A percentile compares a stretch with the other conserved stretches of the same genome.
Conservation (phyloP, 257 asterid genomes). For the Avicennia marina region DNA sequence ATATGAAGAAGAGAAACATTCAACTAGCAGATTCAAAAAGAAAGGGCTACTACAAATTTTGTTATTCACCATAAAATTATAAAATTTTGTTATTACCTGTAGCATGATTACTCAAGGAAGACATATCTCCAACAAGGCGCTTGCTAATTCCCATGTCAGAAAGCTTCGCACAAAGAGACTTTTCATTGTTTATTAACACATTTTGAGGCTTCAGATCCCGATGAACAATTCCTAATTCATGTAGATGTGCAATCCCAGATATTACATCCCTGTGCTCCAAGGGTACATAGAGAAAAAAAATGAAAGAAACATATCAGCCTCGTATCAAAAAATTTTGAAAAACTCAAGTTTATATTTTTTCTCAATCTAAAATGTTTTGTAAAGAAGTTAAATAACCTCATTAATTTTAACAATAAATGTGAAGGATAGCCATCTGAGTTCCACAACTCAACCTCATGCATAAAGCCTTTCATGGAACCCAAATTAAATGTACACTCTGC, state of each 20-base stretch:
- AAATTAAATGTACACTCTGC: slow-evolving; percentile 30
- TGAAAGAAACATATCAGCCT: neutral
- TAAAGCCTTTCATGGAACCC: slow-evolving; percentile 35
- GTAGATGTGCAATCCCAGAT: slow-evolving; percentile 82
- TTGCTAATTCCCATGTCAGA: slow-evolving; percentile 99
- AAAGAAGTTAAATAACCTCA: slow-evolving; percentile 55
- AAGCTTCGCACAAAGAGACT: slow-evolving; percentile 68
- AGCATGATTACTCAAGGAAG: slow-evolving; percentile 75
- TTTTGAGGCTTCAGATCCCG: slow-evolving; percentile 94
- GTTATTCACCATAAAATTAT: no score
- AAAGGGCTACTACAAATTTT: no score
- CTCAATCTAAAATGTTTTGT: neutral
- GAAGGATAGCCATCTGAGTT: slow-evolving; percentile 68
- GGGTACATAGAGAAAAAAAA: slow-evolving; percentile 7
- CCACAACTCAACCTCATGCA: slow-evolving; percentile 48
- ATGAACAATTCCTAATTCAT: slow-evolving; percentile 88
- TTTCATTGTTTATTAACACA: slow-evolving; percentile 59
- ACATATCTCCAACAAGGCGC: slow-evolving; percentile 73
- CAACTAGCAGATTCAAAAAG: no score
- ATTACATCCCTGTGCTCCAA: slow-evolving; percentile 69
- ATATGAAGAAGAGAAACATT: no score
- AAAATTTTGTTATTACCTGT: no score
- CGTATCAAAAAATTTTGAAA: no score
- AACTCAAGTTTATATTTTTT: neutral
- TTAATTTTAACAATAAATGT: slow-evolving; percentile 58